Conservation (phyloP, 257 asterid species). For the Solanum rostratum region DNA sequence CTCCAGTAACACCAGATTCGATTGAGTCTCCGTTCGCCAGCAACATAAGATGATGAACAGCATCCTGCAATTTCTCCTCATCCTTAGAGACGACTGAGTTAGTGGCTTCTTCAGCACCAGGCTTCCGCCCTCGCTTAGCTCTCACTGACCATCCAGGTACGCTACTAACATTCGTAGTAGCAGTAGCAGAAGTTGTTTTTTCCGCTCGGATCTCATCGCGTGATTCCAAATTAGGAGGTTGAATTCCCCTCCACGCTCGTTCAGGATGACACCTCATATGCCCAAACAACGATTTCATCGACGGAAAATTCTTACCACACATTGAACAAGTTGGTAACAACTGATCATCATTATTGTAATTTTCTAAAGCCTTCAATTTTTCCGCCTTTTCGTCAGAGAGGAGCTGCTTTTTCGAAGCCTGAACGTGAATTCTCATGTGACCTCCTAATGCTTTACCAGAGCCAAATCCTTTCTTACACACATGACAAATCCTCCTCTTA, state of each 20-base stretch:
- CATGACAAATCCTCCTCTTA: constrained; percentile 26
- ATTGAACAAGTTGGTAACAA: constrained; percentile 13
- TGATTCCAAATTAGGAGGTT: constrained; percentile 12
- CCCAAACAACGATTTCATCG: constrained; percentile 45
- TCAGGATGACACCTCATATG: constrained; percentile 63
- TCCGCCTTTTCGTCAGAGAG: not conserved
- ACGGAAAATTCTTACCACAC: constrained; percentile 34
- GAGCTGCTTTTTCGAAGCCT: not conserved
- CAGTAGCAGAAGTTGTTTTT: not conserved
- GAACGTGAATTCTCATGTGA: constrained; percentile 65
- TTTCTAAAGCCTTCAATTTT: not conserved
- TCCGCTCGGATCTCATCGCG: not conserved
- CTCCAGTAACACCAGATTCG: not conserved
- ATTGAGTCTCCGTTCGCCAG: constrained; percentile 15
- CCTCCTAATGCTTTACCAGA: constrained; percentile 83
- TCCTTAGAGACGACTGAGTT: constrained; percentile 13
- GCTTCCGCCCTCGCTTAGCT: constrained; percentile 50
- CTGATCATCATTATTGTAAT: not conserved
- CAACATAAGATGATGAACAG: constrained; percentile 33
- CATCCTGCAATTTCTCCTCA: constrained; percentile 10
- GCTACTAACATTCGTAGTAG: not conserved
- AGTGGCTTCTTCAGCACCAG: not conserved
- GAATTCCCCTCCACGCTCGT: constrained; percentile 49
- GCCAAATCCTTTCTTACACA: constrained; percentile 36
- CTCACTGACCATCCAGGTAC: constrained; percentile 40